These are phyloP conservation scores for Apophysomyces ossiformis DNA, from an alignment of 371 early-diverging fungal genomes.

Conservation along the genomic window DNA sequence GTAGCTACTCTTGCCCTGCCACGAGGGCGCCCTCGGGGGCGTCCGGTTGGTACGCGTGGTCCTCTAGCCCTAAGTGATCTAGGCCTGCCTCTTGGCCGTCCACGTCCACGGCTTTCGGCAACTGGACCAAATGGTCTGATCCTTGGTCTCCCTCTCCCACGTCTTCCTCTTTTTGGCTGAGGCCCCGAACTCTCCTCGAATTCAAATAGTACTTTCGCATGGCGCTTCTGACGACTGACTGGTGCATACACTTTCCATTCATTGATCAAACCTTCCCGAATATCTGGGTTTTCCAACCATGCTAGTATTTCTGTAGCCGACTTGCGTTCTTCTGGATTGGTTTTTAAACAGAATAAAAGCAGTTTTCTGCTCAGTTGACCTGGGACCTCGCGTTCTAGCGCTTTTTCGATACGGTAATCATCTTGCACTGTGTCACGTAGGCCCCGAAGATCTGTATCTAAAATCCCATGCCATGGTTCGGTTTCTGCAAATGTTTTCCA, in stretches of 20 bases:
- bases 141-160: conserved; percentile 3
- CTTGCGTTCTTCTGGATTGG: conserved; percentile 48
- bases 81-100: conserved; percentile 2
- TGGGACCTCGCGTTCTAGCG: conserved; percentile 53
- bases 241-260: conserved; percentile 51
- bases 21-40: conserved; percentile 1
- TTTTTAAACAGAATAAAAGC: conserved; percentile 50
- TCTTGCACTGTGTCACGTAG: conserved; percentile 60
- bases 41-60: neutral
- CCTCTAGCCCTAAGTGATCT: no score
- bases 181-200: conserved; percentile 20
- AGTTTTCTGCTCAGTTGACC: conserved; percentile 54
- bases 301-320: conserved; percentile 44
- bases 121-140: neutral
- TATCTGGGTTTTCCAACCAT: conserved; percentile 39
- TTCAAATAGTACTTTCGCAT: conserved; percentile 28
- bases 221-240: conserved; percentile 35
- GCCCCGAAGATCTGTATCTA: conserved; percentile 61
- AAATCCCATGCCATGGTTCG: conserved; percentile 66
- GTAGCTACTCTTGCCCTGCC: neutral
- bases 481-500: conserved; percentile 69
- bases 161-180: conserved; percentile 6
- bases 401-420: conserved; percentile 51
- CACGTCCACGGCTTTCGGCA: neutral
- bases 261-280: conserved; percentile 31